Conservation (phyloP, 2,329 filamentous ascomycete genomes). For the Phyllosticta citriasiana region DNA sequence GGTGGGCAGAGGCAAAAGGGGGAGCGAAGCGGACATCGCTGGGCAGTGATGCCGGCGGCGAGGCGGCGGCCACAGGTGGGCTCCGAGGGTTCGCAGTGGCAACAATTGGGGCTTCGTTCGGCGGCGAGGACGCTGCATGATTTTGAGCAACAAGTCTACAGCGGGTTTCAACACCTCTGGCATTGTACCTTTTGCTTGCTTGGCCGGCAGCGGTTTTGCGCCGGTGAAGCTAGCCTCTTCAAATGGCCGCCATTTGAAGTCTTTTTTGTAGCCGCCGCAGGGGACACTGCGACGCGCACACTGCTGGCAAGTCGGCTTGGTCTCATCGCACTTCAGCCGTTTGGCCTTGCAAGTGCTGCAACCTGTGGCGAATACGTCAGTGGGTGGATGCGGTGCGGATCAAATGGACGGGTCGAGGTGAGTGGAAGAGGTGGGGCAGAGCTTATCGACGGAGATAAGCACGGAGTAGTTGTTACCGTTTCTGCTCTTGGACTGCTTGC, state of each 20-base stretch:
- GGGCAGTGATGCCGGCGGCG: background rate
- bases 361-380: constrained; percentile 34
- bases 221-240: constrained; percentile 49
- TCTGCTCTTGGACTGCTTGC: constrained; percentile 65
- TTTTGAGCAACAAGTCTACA: background rate
- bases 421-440: background rate
- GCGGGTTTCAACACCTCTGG: background rate
- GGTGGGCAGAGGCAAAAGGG: background rate
- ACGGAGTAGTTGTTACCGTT: constrained; percentile 46
- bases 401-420: background rate
- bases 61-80: constrained; percentile 3
- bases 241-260: constrained; percentile 66
- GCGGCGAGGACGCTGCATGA: constrained; percentile 12
- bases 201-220: constrained; percentile 23
- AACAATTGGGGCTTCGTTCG: background rate
- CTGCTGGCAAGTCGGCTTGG: constrained; percentile 57
- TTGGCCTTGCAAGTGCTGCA: constrained; percentile 67
- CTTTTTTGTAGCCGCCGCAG: constrained; percentile 64
- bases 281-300: constrained; percentile 54
- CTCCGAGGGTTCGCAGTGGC: constrained; percentile 2
- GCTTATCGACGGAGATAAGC: constrained; percentile 17
- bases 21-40: constrained; percentile 2
- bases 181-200: constrained; percentile 6
- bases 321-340: constrained; percentile 64
- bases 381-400: background rate